Evolutionary conservation across 1,139 yeast genomes (phyloP).

Genomic region (Geotrichum cucujoidarum): DNA sequence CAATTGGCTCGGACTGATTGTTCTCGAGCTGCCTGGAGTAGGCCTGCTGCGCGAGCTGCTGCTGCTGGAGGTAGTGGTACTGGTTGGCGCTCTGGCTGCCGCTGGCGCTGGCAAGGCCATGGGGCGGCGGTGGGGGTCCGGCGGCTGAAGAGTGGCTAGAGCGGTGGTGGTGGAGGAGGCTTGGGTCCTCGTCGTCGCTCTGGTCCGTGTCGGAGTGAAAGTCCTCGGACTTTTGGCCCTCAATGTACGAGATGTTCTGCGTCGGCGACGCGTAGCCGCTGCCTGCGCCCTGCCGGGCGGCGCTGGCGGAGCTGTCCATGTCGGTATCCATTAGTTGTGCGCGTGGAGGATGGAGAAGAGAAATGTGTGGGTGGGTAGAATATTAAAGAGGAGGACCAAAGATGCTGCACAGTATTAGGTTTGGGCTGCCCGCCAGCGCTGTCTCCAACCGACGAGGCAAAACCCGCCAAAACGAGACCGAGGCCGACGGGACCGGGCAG

Average conservation of each 20-base stretch:
- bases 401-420: too few relatives aligned
- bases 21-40: conserved; percentile 20
- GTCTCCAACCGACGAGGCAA: too few relatives aligned
- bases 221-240: conserved; percentile 11
- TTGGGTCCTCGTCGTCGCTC: background rate
- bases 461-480: too few relatives aligned
- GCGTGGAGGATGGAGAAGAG: background rate
- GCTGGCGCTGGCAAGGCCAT: too few relatives aligned
- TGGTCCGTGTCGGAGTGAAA: conserved; percentile 4
- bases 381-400: too few relatives aligned
- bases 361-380: background rate
- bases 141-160: background rate
- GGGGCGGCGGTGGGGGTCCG: too few relatives aligned
- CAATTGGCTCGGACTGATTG: conserved; percentile 22
- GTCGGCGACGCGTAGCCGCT: background rate
- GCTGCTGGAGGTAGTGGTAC: conserved; percentile 26
- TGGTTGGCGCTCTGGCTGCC: conserved; percentile 14
- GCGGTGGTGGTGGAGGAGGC: background rate
- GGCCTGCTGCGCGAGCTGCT: conserved; percentile 25
- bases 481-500: too few relatives aligned
- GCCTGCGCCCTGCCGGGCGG: background rate
- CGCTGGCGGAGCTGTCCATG: conserved; percentile 3
- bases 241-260: conserved; percentile 9
- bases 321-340: conserved; percentile 1
- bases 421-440: too few relatives aligned